Base-by-base conservation (phyloP, 2,329 filamentous ascomycete species). In the Ceratocystiopsis brevicomis region DNA sequence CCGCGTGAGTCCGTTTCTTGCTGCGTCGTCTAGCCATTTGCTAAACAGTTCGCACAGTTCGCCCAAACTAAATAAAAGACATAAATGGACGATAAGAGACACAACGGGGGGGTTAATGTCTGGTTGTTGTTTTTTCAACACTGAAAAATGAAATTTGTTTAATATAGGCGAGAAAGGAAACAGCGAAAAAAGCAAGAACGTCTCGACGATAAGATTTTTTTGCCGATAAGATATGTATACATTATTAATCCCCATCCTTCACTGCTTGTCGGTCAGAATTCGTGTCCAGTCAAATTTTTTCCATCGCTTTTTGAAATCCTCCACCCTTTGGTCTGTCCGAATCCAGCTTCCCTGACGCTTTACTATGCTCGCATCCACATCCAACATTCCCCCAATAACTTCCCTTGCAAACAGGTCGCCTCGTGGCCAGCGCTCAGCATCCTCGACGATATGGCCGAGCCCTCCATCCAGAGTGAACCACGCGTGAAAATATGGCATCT, bases 401-500 rank as follows among this genome's bases (percentile, higher is more conserved):
- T 96, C 90, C 44, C 90, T 68, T 2, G 90, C 90, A 57, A 98
- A 98, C 16, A 95, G 59, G 59, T 98, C 90, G 0, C 88, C 88
- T 53, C 71, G 74, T 0, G 92, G 92, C 90, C 90, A 98, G 41
- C 77, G 68, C 40, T 76, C 71, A 25, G 76, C 66, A 52, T 98
- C 83, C 61, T 98, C 90, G 0, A 98, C 82, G 10, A 98, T 68
- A 58, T 98, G 90, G 0, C 85, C 90, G 50, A 98, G 61, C 0
- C 90, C 90, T 3, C 90, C 90, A 56, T 98, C 87, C 1, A 98
- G 65, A 42, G 76, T 74, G 57, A 96, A 96, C 87, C 88, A 98
- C 17, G 79, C 88, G 58, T 98, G 90, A 54, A 98, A 98, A 59
- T 98, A 98, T 0, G 92, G 88, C 82, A 92, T 88, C 64, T 98